Conservation (phyloP, 2,329 filamentous ascomycete species). For the Aspergillus sp. region DNA sequence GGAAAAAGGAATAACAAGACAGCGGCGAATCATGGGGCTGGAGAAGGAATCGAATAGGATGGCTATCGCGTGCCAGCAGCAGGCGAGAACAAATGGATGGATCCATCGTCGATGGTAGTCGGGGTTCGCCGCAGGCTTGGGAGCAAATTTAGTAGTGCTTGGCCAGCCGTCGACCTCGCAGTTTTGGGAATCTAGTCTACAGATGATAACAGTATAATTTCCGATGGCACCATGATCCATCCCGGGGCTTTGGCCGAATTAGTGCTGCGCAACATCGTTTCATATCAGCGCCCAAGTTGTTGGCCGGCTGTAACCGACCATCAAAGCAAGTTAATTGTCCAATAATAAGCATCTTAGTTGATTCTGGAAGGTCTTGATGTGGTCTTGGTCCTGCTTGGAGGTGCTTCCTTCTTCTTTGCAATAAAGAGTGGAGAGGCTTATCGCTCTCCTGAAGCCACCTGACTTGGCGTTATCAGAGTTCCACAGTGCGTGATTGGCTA, state of each 20-base stretch:
- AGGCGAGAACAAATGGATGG: no score
- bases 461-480: neutral
- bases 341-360: neutral
- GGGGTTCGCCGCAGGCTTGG: neutral
- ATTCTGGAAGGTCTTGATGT: conserved; percentile 9
- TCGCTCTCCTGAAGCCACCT: neutral
- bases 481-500: neutral
- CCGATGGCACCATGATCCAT: conserved; percentile 4
- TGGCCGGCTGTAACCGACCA: conserved; percentile 8
- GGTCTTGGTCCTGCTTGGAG: neutral
- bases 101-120: neutral
- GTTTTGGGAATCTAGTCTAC: neutral
- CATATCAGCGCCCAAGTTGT: conserved; percentile 1
- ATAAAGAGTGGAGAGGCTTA: neutral
- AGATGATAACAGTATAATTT: neutral
- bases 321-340: neutral
- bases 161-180: neutral
- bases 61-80: conserved; percentile 2
- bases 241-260: conserved; percentile 2
- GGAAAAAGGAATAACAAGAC: neutral
- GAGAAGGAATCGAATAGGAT: neutral
- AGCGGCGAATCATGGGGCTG: neutral
- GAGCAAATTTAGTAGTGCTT: neutral
- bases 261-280: neutral
- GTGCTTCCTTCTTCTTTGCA: neutral